Evolutionary conservation across 495 filamentous ascomycete species (phyloP).

Genomic region (Schizothecium vesticola): DNA sequence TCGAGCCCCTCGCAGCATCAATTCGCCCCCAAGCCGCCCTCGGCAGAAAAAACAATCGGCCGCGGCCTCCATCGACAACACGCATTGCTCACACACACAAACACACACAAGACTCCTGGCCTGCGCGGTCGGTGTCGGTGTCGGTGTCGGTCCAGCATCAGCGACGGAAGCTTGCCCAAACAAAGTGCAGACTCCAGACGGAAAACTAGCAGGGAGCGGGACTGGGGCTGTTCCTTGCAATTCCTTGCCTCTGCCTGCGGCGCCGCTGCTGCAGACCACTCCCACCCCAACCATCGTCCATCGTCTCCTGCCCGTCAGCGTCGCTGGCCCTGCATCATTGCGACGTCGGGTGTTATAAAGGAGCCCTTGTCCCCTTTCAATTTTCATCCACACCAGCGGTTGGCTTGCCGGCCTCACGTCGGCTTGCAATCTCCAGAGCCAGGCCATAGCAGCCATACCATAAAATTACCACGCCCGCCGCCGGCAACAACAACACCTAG

Average conservation of each 20-base stretch:
- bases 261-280: neutral
- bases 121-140: too few relatives aligned
- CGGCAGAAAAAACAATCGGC: neutral
- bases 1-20: neutral
- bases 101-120: too few relatives aligned
- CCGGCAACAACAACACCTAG: neutral
- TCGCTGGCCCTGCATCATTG: constrained; percentile 14
- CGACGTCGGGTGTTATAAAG: constrained; percentile 18
- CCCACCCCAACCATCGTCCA: neutral
- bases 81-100: too few relatives aligned
- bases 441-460: neutral
- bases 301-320: neutral
- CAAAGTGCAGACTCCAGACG: neutral
- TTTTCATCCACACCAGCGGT: constrained; percentile 11
- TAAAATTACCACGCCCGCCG: neutral
- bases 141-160: too few relatives aligned
- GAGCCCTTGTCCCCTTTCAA: constrained; percentile 16
- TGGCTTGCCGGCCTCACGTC: constrained; percentile 7
- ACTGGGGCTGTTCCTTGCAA: constrained; percentile 1
- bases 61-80: neutral
- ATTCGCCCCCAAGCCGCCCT: neutral
- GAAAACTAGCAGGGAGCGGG: neutral
- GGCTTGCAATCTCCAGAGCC: constrained; percentile 13
- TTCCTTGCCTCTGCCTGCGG: neutral
- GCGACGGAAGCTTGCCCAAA: too few relatives aligned